Evolutionary conservation across 2,329 filamentous ascomycete genomes (phyloP), one percentile per base, ranked within the genome.

Genomic region (Diaporthe destruens): DNA sequence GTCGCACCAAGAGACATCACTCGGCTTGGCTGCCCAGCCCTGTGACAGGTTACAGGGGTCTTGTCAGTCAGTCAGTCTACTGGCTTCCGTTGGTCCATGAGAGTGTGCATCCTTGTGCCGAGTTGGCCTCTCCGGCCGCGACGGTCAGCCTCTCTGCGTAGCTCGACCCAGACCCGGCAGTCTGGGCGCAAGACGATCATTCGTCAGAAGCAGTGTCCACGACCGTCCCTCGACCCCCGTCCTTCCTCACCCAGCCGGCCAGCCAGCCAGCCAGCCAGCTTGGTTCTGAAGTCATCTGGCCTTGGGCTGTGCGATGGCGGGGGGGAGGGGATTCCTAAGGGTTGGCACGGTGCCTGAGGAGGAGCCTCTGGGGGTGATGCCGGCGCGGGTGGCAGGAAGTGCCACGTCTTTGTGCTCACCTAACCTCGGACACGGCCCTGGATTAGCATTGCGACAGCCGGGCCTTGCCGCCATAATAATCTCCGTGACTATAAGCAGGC

Each of bases 71-170:
- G 29, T 61, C 56, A 44, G 36, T 42, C 36, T 61, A 36, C 44
- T 51, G 55, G 67, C 61, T 68, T 72, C 70, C 70, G 25, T 65
- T 72, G 54, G 70, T 72, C 70, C 70, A 68, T 72, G 29, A 49
- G 23, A n/a, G 59, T 25, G 55, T 42, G 59, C 59, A 57, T 47
- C 69, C 69, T 47, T 71, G 59, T 16, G 36, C 36, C 47, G 36
- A 65, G 36, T 56, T 42, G 49, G 59, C 59, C 36, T 47, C 34
- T 65, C 56, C 23, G n/a, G 49, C 34, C 18, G 49, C 47, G 18
- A 44, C 6, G 25, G 42, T 66, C 39, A 55, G 61, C 69, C 55
- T 18, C n/a, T 59, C 29, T 51, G 44, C 44, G 61, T 47, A 65
- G 57, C 49, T 63, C 34, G 34, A 36, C 11, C 53, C 71, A 55